Conservation (phyloP, 495 filamentous ascomycete genomes). For the Letharia lupina region DNA sequence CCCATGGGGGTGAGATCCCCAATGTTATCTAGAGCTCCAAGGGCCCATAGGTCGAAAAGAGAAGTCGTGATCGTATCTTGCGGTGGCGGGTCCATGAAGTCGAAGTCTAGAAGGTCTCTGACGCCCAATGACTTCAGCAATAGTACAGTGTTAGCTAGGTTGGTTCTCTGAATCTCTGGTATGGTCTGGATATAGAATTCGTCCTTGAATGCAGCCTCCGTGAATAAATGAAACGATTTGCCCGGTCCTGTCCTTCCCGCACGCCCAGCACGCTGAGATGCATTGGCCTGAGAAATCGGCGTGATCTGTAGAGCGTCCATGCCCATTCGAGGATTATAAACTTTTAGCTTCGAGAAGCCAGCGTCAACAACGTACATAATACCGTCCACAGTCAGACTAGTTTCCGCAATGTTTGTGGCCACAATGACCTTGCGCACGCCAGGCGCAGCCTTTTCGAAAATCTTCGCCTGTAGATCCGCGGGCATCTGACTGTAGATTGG, state of each 20-base stretch:
- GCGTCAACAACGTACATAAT: constrained; percentile 99
- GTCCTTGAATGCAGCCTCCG: constrained; percentile 89
- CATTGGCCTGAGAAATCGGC: constrained; percentile 94
- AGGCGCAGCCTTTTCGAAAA: constrained; percentile 83
- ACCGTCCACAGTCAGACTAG: constrained; percentile 94
- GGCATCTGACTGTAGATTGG: constrained; percentile 99
- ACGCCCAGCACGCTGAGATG: constrained; percentile 84
- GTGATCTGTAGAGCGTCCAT: constrained; percentile 99
- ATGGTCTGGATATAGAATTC: constrained; percentile 98
- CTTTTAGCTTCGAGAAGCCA: constrained; percentile 94
- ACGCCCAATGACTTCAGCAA: constrained; percentile 92
- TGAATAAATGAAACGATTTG: constrained; percentile 91
- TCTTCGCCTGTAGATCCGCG: constrained; percentile 93
- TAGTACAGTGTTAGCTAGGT: constrained; percentile 88
- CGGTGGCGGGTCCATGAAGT: constrained; percentile 98
- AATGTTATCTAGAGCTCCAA: constrained; percentile 88
- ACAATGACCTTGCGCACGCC: constrained; percentile 97
- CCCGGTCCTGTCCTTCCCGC: constrained; percentile 93
- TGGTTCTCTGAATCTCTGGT: constrained; percentile 95
- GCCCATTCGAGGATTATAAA: constrained; percentile 97
- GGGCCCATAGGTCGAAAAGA: constrained; percentile 94
- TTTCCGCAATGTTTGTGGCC: constrained; percentile 98
- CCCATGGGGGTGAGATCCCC: constrained; percentile 85
- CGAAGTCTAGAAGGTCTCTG: constrained; percentile 90
- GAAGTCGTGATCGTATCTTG: constrained; percentile 98